Evolutionary conservation across 257 asterid genomes (phyloP).

Genomic region (Solanum bulbocastanum): DNA sequence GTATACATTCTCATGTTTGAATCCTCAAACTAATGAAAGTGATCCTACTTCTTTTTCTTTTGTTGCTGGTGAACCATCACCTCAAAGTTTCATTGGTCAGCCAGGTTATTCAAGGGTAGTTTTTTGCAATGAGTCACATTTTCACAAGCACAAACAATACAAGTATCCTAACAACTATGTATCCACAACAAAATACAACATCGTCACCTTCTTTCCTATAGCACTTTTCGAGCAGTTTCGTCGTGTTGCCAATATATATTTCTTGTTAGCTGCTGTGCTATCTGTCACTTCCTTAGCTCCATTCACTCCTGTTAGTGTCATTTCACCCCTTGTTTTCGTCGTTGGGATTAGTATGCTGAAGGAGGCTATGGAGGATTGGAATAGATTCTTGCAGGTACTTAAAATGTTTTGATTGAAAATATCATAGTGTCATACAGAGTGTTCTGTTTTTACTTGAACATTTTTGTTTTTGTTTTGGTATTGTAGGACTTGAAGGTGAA

Average conservation of each 20-base stretch:
- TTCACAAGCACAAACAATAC: conserved; percentile 55
- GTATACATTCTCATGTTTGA: conserved; percentile 68
- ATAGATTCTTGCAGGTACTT: conserved; percentile 45
- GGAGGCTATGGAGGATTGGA: conserved; percentile 94
- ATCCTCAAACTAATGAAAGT: conserved; percentile 33
- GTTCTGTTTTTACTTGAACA: not conserved
- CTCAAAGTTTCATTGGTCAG: conserved; percentile 29
- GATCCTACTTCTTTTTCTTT: conserved; percentile 3
- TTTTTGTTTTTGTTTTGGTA: not conserved
- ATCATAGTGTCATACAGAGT: not conserved
- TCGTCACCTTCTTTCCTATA: conserved; percentile 74
- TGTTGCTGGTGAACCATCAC: conserved; percentile 13
- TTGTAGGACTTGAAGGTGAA: conserved; percentile 82
- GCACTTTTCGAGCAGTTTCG: conserved; percentile 89
- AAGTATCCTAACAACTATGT: conserved; percentile 61
- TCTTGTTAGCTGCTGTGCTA: conserved; percentile 75
- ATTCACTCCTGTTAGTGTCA: conserved; percentile 58
- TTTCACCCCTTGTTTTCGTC: conserved; percentile 76
- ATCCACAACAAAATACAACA: conserved; percentile 85
- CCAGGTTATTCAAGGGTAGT: conserved; percentile 71
- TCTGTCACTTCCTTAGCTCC: conserved; percentile 80
- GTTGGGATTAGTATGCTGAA: conserved; percentile 96
- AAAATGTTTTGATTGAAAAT: not conserved
- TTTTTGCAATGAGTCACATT: conserved; percentile 64
- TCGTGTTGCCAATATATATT: conserved; percentile 89